A percentile compares a stretch with the other conserved stretches of the same genome.
Conservation (phyloP, 2,329 filamentous ascomycete species). For the Cladosporium sp. region DNA sequence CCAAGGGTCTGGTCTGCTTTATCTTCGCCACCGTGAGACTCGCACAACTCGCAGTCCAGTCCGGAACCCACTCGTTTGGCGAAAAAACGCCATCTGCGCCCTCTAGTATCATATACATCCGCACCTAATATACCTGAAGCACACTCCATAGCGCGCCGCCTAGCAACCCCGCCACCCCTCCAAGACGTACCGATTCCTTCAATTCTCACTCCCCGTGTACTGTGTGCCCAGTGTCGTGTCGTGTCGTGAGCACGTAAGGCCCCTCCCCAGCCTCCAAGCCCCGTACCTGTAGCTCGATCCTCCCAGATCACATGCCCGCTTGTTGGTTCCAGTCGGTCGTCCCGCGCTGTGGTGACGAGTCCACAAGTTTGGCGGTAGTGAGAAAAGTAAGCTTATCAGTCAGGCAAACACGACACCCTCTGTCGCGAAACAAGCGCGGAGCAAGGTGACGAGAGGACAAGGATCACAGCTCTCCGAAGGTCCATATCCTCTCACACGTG, state of each 20-base stretch:
- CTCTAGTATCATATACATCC: slow-evolving; percentile 1
- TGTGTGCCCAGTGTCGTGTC: neutral
- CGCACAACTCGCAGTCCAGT: neutral
- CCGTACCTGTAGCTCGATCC: slow-evolving; percentile 1
- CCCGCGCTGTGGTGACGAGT: neutral
- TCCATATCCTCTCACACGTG: neutral
- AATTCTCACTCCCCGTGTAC: neutral
- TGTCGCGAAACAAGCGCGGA: slow-evolving; percentile 12
- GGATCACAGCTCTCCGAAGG: neutral
- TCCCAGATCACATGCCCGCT: slow-evolving; percentile 7
- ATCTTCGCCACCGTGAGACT: slow-evolving; percentile 4
- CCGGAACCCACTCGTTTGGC: neutral
- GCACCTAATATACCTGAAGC: slow-evolving; percentile 14
- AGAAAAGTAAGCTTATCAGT: slow-evolving; percentile 13
- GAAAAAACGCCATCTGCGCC: neutral
- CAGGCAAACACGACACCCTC: slow-evolving; percentile 1
- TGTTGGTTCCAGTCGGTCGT: neutral
- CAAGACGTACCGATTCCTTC: neutral
- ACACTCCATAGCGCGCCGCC: neutral
- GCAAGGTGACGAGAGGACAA: neutral
- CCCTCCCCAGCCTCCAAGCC: neutral
- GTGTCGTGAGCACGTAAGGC: slow-evolving; percentile 3
- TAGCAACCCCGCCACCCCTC: slow-evolving; percentile 4
- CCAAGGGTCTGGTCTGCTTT: neutral
- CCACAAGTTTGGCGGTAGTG: neutral